A percentile compares a stretch with the other conserved stretches of the same genome.
Conservation (phyloP, 768 basidiomycete genomes). For the Coprinopsis marcescibilis region DNA sequence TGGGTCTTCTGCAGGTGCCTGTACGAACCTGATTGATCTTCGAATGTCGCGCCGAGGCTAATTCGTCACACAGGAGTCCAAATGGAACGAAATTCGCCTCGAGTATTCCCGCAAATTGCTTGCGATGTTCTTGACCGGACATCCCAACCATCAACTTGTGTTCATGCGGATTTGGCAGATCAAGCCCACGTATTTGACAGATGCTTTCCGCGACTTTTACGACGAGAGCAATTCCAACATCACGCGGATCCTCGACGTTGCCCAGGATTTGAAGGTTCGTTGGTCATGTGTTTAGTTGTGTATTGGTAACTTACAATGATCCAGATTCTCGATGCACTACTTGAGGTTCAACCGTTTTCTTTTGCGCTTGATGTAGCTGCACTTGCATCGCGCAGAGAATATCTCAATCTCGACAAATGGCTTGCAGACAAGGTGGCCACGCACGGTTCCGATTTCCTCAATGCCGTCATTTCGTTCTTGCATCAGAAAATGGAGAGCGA, state of each 20-base stretch:
- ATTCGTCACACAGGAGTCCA: slow-evolving; percentile 46
- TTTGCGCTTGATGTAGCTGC: slow-evolving; percentile 94
- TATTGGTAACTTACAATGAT: slow-evolving; percentile 1
- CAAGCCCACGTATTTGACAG: slow-evolving; percentile 77
- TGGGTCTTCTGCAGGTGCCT: slow-evolving; percentile 86
- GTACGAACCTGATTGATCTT: slow-evolving; percentile 41
- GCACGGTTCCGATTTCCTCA: slow-evolving; percentile 83
- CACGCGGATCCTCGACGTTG: slow-evolving; percentile 90
- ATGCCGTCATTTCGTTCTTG: slow-evolving; percentile 82
- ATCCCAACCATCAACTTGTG: slow-evolving; percentile 93
- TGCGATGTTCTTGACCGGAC: slow-evolving; percentile 84
- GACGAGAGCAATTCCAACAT: slow-evolving; percentile 90
- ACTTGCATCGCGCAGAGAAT: slow-evolving; percentile 87
- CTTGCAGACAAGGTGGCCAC: slow-evolving; percentile 78
- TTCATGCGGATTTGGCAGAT: slow-evolving; percentile 97
- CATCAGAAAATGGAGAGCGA: slow-evolving; percentile 93
- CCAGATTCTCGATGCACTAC: slow-evolving; percentile 86
- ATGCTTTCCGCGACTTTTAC: slow-evolving; percentile 89
- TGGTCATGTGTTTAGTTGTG: not conserved
- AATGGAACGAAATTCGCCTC: slow-evolving; percentile 84
- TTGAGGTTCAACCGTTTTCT: slow-evolving; percentile 83
- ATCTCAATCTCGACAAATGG: slow-evolving; percentile 96
- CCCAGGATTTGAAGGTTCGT: slow-evolving; percentile 84
- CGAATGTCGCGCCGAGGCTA: not conserved
- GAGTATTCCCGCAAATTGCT: slow-evolving; percentile 84